Conservation (phyloP, 495 filamentous ascomycete genomes). For the Antarctomyces pellizariae region DNA sequence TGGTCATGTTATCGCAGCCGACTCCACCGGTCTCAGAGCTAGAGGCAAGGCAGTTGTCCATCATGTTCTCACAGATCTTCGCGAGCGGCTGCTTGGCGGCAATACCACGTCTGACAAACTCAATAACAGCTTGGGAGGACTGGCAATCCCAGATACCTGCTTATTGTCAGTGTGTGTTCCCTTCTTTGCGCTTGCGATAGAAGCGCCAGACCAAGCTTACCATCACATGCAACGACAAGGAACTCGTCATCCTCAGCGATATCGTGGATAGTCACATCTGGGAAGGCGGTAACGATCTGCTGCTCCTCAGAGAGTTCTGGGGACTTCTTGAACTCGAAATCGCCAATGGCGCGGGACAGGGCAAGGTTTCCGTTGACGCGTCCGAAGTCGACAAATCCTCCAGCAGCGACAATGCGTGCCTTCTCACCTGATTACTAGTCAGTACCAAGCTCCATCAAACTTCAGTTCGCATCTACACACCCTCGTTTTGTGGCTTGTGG, state of each 20-base stretch:
- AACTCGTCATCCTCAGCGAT: conserved; percentile 90
- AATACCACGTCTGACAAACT: conserved; percentile 90
- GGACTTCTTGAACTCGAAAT: conserved; percentile 99
- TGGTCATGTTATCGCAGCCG: conserved; percentile 99
- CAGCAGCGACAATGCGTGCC: conserved; percentile 81
- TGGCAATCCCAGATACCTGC: conserved; percentile 98
- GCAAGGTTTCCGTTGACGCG: conserved; percentile 96
- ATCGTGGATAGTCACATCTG: conserved; percentile 78
- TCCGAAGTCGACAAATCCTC: conserved; percentile 95
- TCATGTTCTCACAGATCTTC: conserved; percentile 97
- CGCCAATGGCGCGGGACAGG: conserved; percentile 90
- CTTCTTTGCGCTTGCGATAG: not conserved
- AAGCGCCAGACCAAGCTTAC: conserved; percentile 23
- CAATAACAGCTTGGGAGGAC: conserved; percentile 87
- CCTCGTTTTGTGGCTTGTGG: conserved; percentile 97
- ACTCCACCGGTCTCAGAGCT: conserved; percentile 96
- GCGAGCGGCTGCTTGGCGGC: conserved; percentile 82
- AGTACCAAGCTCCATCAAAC: conserved; percentile 1
- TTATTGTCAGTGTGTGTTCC: conserved; percentile 1
- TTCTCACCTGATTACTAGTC: conserved; percentile 50
- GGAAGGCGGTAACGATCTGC: conserved; percentile 92
- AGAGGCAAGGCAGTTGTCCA: conserved; percentile 95
- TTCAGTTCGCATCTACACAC: conserved; percentile 20
- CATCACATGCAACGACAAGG: conserved; percentile 88
- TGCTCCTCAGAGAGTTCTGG: conserved; percentile 86